A percentile compares a stretch with the other conserved stretches of the same genome.
Conservation (phyloP, 2,329 filamentous ascomycete species). For the Helotiales sp. region DNA sequence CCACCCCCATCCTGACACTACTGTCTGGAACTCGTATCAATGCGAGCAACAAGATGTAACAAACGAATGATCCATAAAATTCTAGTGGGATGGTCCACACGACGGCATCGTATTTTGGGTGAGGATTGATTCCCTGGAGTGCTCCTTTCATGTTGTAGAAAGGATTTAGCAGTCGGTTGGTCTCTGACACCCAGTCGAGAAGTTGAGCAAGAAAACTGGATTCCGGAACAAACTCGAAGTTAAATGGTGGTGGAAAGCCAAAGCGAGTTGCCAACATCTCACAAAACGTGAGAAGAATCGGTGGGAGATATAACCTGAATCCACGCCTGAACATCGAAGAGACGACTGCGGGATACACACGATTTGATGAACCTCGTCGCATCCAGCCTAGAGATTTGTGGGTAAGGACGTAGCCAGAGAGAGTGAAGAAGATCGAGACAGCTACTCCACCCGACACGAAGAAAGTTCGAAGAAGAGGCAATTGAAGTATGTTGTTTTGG, state of each 20-base stretch:
- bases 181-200: slow-evolving; percentile 26
- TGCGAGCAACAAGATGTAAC: slow-evolving; percentile 23
- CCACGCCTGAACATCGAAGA: slow-evolving; percentile 47
- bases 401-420: slow-evolving; percentile 49
- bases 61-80: slow-evolving; percentile 43
- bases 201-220: slow-evolving; percentile 18
- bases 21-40: slow-evolving; percentile 17
- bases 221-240: slow-evolving; percentile 36
- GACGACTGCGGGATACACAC: slow-evolving; percentile 40
- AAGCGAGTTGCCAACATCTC: slow-evolving; percentile 29
- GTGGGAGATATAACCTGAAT: slow-evolving; percentile 46
- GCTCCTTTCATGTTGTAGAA: slow-evolving; percentile 17
- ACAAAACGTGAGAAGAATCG: slow-evolving; percentile 41
- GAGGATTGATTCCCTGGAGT: slow-evolving; percentile 19
- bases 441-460: slow-evolving; percentile 45
- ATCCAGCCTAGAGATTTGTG: slow-evolving; percentile 42
- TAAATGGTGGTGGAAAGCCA: slow-evolving; percentile 31
- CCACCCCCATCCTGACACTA: slow-evolving; percentile 16
- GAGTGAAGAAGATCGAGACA: slow-evolving; percentile 49
- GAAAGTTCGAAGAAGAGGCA: slow-evolving; percentile 43
- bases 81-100: slow-evolving; percentile 52
- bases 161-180: slow-evolving; percentile 24
- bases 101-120: slow-evolving; percentile 42
- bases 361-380: slow-evolving; percentile 36
- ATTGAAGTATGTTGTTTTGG: slow-evolving; percentile 39